These are phyloP conservation scores for Discostella stelligeroides DNA, from an alignment of 108 stramenopile genomes.

Conservation along the genomic window DNA sequence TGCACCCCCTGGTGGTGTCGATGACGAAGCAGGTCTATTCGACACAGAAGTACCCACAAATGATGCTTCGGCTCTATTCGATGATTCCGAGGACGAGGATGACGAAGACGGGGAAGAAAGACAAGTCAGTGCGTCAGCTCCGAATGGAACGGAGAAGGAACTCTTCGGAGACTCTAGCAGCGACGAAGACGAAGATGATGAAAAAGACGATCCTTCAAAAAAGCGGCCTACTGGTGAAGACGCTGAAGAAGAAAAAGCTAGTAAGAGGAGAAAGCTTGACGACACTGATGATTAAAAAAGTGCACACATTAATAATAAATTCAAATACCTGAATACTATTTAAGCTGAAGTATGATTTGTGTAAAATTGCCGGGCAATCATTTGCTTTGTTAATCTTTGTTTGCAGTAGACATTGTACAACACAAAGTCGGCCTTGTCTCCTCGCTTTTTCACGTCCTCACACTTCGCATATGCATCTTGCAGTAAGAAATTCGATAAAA, in stretches of 20 bases:
- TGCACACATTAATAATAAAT: neutral
- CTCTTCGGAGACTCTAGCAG: conserved; percentile 67
- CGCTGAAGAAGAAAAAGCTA: conserved; percentile 27
- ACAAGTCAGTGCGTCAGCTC: conserved; percentile 16
- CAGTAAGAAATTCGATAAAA: conserved; percentile 26
- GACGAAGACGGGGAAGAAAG: conserved; percentile 42
- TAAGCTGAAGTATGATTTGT: neutral
- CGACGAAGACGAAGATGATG: no score
- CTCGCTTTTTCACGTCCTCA: conserved; percentile 11
- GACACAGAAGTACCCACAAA: conserved; percentile 48
- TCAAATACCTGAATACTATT: neutral
- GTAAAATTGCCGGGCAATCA: neutral
- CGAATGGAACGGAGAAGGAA: conserved; percentile 62
- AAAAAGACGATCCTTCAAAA: conserved; percentile 16
- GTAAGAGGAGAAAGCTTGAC: conserved; percentile 34
- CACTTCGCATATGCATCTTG: conserved; percentile 10
- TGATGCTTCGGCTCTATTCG: conserved; percentile 60
- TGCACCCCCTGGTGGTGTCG: conserved; percentile 47
- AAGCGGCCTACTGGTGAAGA: conserved; percentile 17
- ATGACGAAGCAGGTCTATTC: conserved; percentile 56
- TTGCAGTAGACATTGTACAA: conserved; percentile 35
- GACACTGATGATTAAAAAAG: conserved; percentile 7
- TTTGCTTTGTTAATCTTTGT: neutral
- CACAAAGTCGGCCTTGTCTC: conserved; percentile 20
- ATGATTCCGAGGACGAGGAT: conserved; percentile 63